Conservation (phyloP, 208 protist genomes). For the Blechomonas ayalai region DNA sequence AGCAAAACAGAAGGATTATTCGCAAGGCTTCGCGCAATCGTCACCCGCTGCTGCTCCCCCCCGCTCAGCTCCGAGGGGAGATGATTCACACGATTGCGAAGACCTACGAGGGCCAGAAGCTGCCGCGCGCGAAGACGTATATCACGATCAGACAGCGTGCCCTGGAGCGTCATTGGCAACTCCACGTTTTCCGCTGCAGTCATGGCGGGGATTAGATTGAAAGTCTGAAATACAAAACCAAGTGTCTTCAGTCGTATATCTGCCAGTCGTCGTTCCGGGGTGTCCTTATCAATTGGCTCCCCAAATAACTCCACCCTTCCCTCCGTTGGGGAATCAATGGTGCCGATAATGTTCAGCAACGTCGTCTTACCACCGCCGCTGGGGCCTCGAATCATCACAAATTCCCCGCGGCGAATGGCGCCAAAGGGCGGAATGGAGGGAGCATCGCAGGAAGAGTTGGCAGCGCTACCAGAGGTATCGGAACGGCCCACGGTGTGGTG, state of each 20-base stretch:
- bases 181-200: slow-evolving; percentile 96
- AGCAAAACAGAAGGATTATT: slow-evolving; percentile 95
- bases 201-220: slow-evolving; percentile 97
- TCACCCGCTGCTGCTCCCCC: slow-evolving; percentile 96
- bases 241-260: slow-evolving; percentile 90
- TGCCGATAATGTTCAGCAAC: slow-evolving; percentile 93
- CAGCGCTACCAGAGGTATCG: background rate
- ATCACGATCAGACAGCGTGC: slow-evolving; percentile 73
- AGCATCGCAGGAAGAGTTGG: background rate
- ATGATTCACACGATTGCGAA: slow-evolving; percentile 93
- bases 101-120: slow-evolving; percentile 90
- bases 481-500: background rate
- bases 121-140: slow-evolving; percentile 79
- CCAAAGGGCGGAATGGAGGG: slow-evolving; percentile 20
- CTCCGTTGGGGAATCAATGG: slow-evolving; percentile 81
- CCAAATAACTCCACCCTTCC: slow-evolving; percentile 85
- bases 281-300: slow-evolving; percentile 46
- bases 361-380: slow-evolving; percentile 96
- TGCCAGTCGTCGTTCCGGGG: slow-evolving; percentile 73
- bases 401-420: slow-evolving; percentile 89
- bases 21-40: slow-evolving; percentile 87
- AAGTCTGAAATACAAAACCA: slow-evolving; percentile 97
- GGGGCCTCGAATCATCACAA: slow-evolving; percentile 96
- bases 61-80: slow-evolving; percentile 95
- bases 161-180: slow-evolving; percentile 94